phyloP scores from a whole-genome alignment of 2,329 filamentous ascomycete species.

The Dothistroma pini region DNA sequence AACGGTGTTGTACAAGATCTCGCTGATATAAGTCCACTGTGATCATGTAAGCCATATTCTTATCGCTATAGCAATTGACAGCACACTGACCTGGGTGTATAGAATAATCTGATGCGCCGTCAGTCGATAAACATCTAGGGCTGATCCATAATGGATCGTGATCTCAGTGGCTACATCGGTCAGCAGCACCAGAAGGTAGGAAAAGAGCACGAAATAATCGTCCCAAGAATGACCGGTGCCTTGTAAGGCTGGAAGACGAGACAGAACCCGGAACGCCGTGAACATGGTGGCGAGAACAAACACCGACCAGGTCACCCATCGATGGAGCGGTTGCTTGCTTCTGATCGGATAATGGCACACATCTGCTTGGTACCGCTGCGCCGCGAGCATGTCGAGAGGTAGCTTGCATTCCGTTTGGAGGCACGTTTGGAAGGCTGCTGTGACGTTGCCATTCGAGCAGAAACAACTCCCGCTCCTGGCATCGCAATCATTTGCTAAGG shows the following conservation, averaged over 20 bases:
- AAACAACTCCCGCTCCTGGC: not conserved
- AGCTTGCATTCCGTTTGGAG: constrained; percentile 5
- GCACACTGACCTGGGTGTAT: constrained; percentile 5
- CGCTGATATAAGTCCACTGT: constrained; percentile 19
- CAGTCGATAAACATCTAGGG: constrained; percentile 6
- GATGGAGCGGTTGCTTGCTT: constrained; percentile 5
- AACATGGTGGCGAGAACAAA: constrained; percentile 16
- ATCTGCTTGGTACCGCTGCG: constrained; percentile 3
- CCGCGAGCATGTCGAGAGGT: constrained; percentile 1
- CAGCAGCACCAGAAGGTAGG: constrained; percentile 12
- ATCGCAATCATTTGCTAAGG: constrained; percentile 2
- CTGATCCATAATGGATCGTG: constrained; percentile 11
- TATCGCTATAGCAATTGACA: not conserved
- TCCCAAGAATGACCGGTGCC: constrained; percentile 22
- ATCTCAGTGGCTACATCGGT: constrained; percentile 13
- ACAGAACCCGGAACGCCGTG: constrained; percentile 15
- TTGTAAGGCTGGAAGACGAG: constrained; percentile 14
- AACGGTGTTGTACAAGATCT: constrained; percentile 19
- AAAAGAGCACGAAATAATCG: constrained; percentile 17
- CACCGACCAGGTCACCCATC: constrained; percentile 18
- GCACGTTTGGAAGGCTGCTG: constrained; percentile 1
- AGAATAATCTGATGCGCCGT: not conserved
- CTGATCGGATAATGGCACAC: constrained; percentile 8
- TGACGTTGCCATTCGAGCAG: constrained; percentile 2
- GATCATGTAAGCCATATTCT: not conserved